Evolutionary conservation across 148 eudicot species (phyloP), one percentile per base, ranked within the genome.

Genomic region (Heliosperma pusillum): DNA sequence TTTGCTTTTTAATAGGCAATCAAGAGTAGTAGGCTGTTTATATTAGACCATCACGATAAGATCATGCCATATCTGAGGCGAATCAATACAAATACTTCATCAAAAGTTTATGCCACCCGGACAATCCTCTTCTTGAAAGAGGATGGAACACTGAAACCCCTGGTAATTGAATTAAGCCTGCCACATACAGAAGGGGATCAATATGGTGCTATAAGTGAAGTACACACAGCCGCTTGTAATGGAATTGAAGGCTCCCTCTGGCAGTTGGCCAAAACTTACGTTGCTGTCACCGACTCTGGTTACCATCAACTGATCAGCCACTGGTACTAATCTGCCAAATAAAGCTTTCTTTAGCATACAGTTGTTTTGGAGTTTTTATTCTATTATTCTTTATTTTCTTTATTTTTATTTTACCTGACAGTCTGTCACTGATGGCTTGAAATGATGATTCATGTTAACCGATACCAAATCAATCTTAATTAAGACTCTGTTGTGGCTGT

Each of bases 251-350:
- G 86, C 60, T 62, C 88, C 9, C 74, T 85, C 50, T 93, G 97
- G 97, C 80, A 78, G 78, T 82, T 93, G 75, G 97, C 96, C 25
- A 93, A 93, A 83, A 94, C 97, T 47, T 93, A 90, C 78, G 97
- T 89, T 57, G 89, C 89, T 22, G 90, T 92, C 12, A 86, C 80
- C 77, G 97, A 92, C 77, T 83, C 93, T 19, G 93, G 93, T 17
- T 79, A 80, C 79, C 97, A 93, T 82, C 97, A 93, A 83, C 90
- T 93, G 50, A 84, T 89, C 40, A 83, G 91, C 77, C 97, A 93
- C 88, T 93, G 98, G 97, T 93, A 92, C 22, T 20, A 20, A n/a
- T 55, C 42, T 15, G 7, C 15, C 11, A 50, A 17, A 45, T 42
- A 62, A 11, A 1, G n/a, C 36, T 52, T 11, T n/a, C 52, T 53